A percentile compares a stretch with the other conserved stretches of the same genome.
Evolutionary conservation across 371 early-diverging fungal species (phyloP).

Genomic region (Polyrhizophydium stewartii): DNA sequence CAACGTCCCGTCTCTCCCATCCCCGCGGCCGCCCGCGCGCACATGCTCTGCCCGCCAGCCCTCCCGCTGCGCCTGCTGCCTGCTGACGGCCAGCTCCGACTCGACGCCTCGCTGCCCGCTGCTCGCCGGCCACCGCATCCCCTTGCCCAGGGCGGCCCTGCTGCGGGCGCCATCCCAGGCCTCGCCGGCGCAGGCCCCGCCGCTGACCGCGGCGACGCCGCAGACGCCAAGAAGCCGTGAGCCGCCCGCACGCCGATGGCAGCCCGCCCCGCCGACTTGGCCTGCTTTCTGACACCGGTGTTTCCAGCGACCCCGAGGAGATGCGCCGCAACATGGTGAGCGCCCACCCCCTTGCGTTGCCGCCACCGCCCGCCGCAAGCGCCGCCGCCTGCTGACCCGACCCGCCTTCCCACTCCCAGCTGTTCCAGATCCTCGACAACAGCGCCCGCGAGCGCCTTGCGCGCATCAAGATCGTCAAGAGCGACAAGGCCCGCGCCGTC

Average conservation of each 20-base stretch:
- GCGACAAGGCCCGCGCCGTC: slow-evolving; percentile 82
- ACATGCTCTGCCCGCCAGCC: too few relatives aligned
- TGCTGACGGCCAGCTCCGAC: too few relatives aligned
- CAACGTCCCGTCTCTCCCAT: too few relatives aligned
- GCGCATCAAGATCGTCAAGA: slow-evolving; percentile 86
- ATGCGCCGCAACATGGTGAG: slow-evolving; percentile 76
- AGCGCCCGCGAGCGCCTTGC: slow-evolving; percentile 84
- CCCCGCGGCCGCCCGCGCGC: too few relatives aligned
- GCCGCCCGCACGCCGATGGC: neutral
- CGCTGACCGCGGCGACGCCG: slow-evolving; percentile 42
- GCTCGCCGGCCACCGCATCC: too few relatives aligned
- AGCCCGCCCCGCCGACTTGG: neutral
- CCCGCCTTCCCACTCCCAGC: slow-evolving; percentile 32
- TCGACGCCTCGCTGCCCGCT: too few relatives aligned
- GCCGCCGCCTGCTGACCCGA: too few relatives aligned
- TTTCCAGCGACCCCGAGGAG: slow-evolving; percentile 68
- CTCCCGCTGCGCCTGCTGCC: too few relatives aligned
- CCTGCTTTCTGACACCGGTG: neutral
- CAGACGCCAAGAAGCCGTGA: slow-evolving; percentile 33
- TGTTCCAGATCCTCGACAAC: slow-evolving; percentile 77
- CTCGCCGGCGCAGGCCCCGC: slow-evolving; percentile 39
- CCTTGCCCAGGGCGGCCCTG: neutral
- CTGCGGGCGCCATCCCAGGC: neutral
- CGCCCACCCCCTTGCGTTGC: too few relatives aligned
- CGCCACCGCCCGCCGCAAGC: too few relatives aligned